Evolutionary conservation across 2,329 filamentous ascomycete genomes (phyloP).

Genomic region (Endocalyx cinctus): DNA sequence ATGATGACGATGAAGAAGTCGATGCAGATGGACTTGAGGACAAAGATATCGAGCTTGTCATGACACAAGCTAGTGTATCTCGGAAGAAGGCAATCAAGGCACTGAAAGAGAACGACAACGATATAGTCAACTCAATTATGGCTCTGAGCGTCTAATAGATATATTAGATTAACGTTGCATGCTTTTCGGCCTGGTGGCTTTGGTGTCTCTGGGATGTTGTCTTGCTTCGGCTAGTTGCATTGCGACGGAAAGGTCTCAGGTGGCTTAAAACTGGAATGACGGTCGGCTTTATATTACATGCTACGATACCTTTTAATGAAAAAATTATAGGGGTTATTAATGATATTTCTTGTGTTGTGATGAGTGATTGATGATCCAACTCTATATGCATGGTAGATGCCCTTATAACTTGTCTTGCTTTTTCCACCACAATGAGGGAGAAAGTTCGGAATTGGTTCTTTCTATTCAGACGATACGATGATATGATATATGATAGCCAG

Average conservation of each 20-base stretch:
- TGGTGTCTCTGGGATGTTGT: no score
- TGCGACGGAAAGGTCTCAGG: conserved; percentile 16
- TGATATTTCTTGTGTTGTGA: no score
- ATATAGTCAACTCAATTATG: conserved; percentile 99
- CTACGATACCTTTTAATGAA: conserved; percentile 21
- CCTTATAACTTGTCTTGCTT: no score
- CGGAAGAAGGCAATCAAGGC: conserved; percentile 99
- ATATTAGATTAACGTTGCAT: no score
- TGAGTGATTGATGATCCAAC: no score
- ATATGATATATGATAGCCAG: no score
- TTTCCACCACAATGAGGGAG: no score
- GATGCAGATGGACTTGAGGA: conserved; percentile 92
- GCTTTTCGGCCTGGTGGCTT: no score
- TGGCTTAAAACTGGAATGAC: conserved; percentile 1
- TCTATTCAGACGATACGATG: no score
- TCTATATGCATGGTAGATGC: no score
- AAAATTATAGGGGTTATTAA: no score
- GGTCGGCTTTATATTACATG: conserved; percentile 20
- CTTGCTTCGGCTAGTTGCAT: conserved; percentile 14
- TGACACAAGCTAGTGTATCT: conserved; percentile 94
- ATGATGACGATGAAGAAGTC: conserved; percentile 92
- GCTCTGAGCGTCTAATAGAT: conserved; percentile 73
- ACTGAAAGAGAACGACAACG: conserved; percentile 97
- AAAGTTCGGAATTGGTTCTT: no score
- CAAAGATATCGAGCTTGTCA: conserved; percentile 99